These are phyloP conservation scores for Suillus clintonianus DNA, from an alignment of 768 basidiomycete genomes.

Conservation along the genomic window DNA sequence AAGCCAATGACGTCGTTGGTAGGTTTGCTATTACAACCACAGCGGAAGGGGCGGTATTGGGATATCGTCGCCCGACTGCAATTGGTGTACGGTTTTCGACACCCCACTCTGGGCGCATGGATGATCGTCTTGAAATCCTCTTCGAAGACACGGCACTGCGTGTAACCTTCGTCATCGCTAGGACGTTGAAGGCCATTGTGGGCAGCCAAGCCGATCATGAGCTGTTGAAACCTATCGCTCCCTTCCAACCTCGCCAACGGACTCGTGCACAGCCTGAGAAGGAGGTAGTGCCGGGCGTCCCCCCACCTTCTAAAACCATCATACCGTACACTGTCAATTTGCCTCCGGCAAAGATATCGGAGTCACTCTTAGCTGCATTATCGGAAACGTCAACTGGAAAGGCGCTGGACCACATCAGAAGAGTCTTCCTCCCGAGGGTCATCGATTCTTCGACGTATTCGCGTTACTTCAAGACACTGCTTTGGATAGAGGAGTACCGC, in stretches of 20 bases:
- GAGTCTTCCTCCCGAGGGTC: slow-evolving; percentile 36
- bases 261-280: slow-evolving; percentile 13
- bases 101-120: slow-evolving; percentile 43
- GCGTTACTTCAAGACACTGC: slow-evolving; percentile 43
- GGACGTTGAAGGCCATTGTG: slow-evolving; percentile 46
- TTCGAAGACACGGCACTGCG: slow-evolving; percentile 39
- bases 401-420: slow-evolving; percentile 24
- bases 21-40: background rate
- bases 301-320: slow-evolving; percentile 13
- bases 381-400: slow-evolving; percentile 12
- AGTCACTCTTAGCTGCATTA: background rate
- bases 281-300: slow-evolving; percentile 24
- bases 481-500: slow-evolving; percentile 54
- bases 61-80: slow-evolving; percentile 5
- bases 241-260: slow-evolving; percentile 37
- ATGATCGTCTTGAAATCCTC: slow-evolving; percentile 49
- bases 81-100: slow-evolving; percentile 13
- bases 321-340: slow-evolving; percentile 14
- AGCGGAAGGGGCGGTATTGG: background rate
- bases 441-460: slow-evolving; percentile 44
- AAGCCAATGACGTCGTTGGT: background rate
- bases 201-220: slow-evolving; percentile 53
- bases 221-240: slow-evolving; percentile 43
- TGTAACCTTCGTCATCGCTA: slow-evolving; percentile 48
- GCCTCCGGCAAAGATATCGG: slow-evolving; percentile 10